Evolutionary conservation across 176 grass and related monocot genomes (phyloP).

Genomic region (Zea luxurians): DNA sequence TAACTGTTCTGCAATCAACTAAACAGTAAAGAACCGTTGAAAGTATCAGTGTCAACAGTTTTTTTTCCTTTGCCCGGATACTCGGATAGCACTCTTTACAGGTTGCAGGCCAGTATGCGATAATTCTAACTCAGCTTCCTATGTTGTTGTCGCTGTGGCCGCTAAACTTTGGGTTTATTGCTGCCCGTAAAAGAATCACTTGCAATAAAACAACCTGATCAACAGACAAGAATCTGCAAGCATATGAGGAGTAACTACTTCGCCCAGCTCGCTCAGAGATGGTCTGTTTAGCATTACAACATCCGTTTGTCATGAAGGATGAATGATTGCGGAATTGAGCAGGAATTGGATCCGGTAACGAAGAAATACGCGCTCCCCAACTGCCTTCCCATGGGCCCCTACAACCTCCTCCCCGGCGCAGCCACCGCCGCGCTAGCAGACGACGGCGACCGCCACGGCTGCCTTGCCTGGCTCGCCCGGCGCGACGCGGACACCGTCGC

Average conservation of each 20-base stretch:
- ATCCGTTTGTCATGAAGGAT: background rate
- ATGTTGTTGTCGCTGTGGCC: background rate
- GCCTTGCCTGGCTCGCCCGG: slow-evolving; percentile 49
- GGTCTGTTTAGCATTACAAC: no score
- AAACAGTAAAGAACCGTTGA: slow-evolving; percentile 29
- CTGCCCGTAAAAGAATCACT: no score
- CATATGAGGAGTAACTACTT: background rate
- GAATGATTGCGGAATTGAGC: slow-evolving; percentile 20
- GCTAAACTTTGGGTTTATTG: no score
- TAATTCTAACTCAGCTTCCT: no score
- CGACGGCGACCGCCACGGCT: slow-evolving; percentile 26
- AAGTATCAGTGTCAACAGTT: background rate
- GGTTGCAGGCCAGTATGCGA: background rate
- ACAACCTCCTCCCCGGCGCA: slow-evolving; percentile 38
- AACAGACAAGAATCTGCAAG: slow-evolving; percentile 15
- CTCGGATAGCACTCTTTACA: background rate
- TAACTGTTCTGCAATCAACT: slow-evolving; percentile 13
- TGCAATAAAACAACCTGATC: slow-evolving; percentile 1
- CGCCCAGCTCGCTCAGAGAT: background rate
- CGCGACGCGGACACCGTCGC: slow-evolving; percentile 6
- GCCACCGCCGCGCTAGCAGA: no score
- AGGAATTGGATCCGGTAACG: background rate
- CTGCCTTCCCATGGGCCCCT: slow-evolving; percentile 35
- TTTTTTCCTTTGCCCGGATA: background rate
- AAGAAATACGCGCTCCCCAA: slow-evolving; percentile 10